Conservation (phyloP, 129 eudicot genomes). For the Gnaphalium uliginosum region DNA sequence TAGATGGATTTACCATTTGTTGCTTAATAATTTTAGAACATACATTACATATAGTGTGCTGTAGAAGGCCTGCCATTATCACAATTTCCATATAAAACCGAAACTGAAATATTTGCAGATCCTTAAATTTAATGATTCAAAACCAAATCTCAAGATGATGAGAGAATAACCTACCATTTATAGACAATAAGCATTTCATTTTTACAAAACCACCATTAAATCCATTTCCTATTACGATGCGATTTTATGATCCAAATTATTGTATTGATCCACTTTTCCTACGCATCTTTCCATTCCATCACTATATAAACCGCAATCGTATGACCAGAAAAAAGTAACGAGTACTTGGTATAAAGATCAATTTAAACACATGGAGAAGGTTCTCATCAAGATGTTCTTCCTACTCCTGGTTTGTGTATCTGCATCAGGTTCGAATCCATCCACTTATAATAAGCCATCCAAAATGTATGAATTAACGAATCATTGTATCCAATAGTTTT, state of each 20-base stretch:
- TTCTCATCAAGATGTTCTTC: background rate
- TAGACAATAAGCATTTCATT: background rate
- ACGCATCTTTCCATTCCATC: background rate
- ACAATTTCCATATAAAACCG: background rate
- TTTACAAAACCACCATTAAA: background rate
- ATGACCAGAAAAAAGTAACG: background rate
- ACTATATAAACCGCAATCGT: background rate
- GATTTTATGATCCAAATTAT: background rate
- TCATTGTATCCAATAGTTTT: background rate
- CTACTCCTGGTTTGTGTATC: constrained; percentile 18
- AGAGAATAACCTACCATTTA: background rate
- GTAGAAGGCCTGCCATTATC: background rate
- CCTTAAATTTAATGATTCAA: background rate
- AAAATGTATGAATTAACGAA: background rate
- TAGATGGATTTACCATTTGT: too few relatives aligned
- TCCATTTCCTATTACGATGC: background rate
- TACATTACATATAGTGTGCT: too few relatives aligned
- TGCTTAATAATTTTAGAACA: too few relatives aligned
- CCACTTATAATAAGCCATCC: background rate
- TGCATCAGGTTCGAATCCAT: constrained; percentile 12
- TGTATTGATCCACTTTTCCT: background rate
- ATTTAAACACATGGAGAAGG: background rate
- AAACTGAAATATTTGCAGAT: background rate
- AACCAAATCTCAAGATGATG: background rate
- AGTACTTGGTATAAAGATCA: background rate